Base-by-base conservation (phyloP, 345 rosid species). In the Boechera retrofracta region DNA sequence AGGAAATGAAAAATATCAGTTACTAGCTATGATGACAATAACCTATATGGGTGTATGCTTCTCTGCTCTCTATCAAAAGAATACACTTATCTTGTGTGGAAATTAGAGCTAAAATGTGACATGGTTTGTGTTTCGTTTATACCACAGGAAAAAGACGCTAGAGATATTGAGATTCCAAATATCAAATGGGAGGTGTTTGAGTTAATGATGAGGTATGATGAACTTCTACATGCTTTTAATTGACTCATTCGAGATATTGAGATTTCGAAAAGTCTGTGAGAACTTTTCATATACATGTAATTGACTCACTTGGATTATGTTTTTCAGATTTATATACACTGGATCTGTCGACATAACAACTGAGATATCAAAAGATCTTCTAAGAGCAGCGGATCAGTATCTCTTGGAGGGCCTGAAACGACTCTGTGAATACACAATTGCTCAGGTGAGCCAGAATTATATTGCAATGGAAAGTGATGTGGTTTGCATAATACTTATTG, bases 141-240 rank as follows among this genome's bases (percentile, higher is more conserved):
- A 44, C 74, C 64, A 48, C 87, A 92, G 99, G 99, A 95, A 80
- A 95, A 87, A 73, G 98, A 95, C 77, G 98, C 98, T 10, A 87
- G 97, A 86, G 98, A 95, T 83, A 91, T 95, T 78, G 97, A 91
- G 80, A 95, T 95, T 84, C 99, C 99, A 3, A 95, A 95, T 68
- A 95, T 95, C 76, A 89, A 91, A 88, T 95, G 99, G 99, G 97
- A 93, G 84, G 98, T 93, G 69, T 95, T 95, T 52, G 97, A 92
- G 91, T 81, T 95, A 88, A 95, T 95, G 99, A 95, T 95, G 98
- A 93, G 99, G 98, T 95, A 57, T 72, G 75, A 12, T 35, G 55
- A 65, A 44, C 47, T 61, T 81, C 64, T 70, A 33, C 59, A 52
- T 48, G 76, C 72, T 51, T 28, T 7, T 49, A 6, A 51, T 3